Evolutionary conservation across 2,329 filamentous ascomycete species (phyloP), one percentile per base, ranked within the genome.

Genomic region (Thelonectria rubi): DNA sequence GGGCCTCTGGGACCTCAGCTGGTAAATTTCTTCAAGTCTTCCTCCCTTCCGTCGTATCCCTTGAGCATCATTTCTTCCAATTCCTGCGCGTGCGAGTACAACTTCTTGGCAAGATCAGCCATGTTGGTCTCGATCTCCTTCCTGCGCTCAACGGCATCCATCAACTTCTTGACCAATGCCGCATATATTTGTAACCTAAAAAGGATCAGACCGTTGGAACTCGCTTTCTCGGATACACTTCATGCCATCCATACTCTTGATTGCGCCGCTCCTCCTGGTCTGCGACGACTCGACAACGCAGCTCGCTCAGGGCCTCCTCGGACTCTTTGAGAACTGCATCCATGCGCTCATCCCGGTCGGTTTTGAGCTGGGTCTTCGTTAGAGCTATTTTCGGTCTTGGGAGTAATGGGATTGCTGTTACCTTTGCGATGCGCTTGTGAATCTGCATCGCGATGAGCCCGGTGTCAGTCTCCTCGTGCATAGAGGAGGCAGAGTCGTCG

Each of bases 51-150:
- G 7, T 55, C 50, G 46, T 74, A 76, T 0, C 71, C 75, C 5
- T 55, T 66, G 60, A 72, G 55, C 65, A 78, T 73, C 67, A 74
- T 72, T 0, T 55, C 66, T 43, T 77, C 76, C 1, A 75, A 48
- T 18, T 70, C 64, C 6, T 54, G 30, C 21, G 70, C 64, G 8
- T 17, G 54, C n/a, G 37, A 43, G 30, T 72, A 51, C 34, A 73
- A 51, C 21, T 62, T 64, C 15, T 30, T 43, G 6, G 71, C 64
- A 24, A 74, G 53, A n/a, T 68, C 59, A 34, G 60, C 56, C 71
- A 77, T 76, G 45, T 61, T 63, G 1, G 39, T 48, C 55, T 77
- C 74, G 11, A 77, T 72, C 1, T 66, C 58, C 45, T 48, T 66
- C 54, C 70, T 69, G 42, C 63, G 65, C 56, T 76, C 67, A 5